Percentiles rank a stretch among this genome's conserved stretches.
These are phyloP conservation scores for Boletus insuetus DNA, from an alignment of 768 basidiomycete species.

Conservation along the genomic window DNA sequence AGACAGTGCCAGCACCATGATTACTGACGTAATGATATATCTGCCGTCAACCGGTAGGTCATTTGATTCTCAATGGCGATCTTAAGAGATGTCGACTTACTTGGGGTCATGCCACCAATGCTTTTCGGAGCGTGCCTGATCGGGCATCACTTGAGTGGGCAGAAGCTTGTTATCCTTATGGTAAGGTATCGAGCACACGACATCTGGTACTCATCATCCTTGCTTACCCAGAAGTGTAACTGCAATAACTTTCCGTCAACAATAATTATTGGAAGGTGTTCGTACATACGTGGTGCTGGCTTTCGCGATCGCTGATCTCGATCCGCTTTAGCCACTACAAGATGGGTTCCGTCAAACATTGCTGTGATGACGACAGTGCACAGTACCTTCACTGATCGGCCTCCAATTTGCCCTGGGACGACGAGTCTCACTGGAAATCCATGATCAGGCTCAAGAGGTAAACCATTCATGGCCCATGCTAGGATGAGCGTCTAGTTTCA, in stretches of 20 bases:
- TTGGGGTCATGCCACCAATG: slow-evolving; percentile 57
- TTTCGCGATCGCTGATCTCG: slow-evolving; percentile 48
- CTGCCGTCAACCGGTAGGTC: slow-evolving; percentile 5
- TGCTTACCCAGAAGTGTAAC: slow-evolving; percentile 36
- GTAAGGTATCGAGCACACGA: neutral
- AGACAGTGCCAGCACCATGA: neutral
- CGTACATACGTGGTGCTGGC: slow-evolving; percentile 46
- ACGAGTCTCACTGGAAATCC: slow-evolving; percentile 65
- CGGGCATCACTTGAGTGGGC: slow-evolving; percentile 50
- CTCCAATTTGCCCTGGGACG: slow-evolving; percentile 63
- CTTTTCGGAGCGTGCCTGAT: slow-evolving; percentile 48
- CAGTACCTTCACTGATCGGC: slow-evolving; percentile 45
- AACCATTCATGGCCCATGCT: slow-evolving; percentile 61
- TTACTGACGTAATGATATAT: slow-evolving; percentile 34
- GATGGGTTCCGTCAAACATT: neutral
- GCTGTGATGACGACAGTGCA: neutral
- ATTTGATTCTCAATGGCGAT: neutral
- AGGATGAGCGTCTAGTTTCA: neutral
- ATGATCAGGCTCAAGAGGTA: slow-evolving; percentile 58
- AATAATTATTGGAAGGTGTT: neutral
- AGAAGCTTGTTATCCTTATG: slow-evolving; percentile 56
- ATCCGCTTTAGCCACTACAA: slow-evolving; percentile 51
- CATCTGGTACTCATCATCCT: neutral
- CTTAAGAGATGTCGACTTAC: slow-evolving; percentile 16
- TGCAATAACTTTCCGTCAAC: slow-evolving; percentile 4